phyloP scores from a whole-genome alignment of 331 rosid genomes.

The Acacia pycnantha region DNA sequence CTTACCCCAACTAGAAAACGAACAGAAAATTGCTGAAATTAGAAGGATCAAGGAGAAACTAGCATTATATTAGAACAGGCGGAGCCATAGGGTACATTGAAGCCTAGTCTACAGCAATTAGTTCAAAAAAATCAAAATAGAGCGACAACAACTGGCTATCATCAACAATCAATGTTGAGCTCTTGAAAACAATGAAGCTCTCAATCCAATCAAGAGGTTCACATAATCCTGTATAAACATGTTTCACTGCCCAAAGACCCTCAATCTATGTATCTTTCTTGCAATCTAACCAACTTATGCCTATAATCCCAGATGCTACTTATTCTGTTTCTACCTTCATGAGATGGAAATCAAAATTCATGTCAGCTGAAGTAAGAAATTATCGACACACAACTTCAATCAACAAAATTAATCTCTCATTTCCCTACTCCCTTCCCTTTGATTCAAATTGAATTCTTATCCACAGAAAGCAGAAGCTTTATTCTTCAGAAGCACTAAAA shows the following conservation, averaged over 20 bases:
- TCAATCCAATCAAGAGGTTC: constrained; percentile 38
- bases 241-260: constrained; percentile 41
- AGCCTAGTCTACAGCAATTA: not conserved
- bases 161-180: not conserved
- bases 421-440: constrained; percentile 29
- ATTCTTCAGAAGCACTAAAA: constrained; percentile 62
- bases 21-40: not conserved
- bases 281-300: not conserved
- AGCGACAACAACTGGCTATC: not conserved
- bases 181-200: constrained; percentile 24
- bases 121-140: not conserved
- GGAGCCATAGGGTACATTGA: not conserved
- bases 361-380: constrained; percentile 36
- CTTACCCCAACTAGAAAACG: not conserved
- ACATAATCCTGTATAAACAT: constrained; percentile 45
- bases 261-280: constrained; percentile 44
- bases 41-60: not conserved
- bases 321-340: constrained; percentile 37
- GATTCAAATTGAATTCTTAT: constrained; percentile 37
- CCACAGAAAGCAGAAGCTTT: constrained; percentile 37
- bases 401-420: constrained; percentile 27
- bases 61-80: not conserved
- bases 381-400: constrained; percentile 34
- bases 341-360: constrained; percentile 27
- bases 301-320: constrained; percentile 28